These are phyloP conservation scores for Acanthamoeba comandoni DNA, from an alignment of 208 protist genomes.

Conservation along the genomic window DNA sequence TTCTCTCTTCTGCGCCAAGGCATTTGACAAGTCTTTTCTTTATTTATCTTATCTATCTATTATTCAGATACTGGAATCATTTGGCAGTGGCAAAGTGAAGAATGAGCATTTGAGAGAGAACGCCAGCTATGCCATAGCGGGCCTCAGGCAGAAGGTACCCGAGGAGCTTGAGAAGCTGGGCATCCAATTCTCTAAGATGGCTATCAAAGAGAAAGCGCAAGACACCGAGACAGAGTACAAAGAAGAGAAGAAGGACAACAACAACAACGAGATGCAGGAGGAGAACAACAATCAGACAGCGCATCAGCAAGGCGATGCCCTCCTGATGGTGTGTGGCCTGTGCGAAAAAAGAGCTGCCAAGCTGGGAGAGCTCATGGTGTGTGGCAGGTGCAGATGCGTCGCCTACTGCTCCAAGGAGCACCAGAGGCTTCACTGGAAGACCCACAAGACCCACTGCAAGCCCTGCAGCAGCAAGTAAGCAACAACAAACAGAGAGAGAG, in stretches of 20 bases:
- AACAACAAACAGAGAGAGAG: too few relatives aligned
- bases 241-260: too few relatives aligned
- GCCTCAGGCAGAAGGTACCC: slow-evolving; percentile 55
- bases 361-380: slow-evolving; percentile 3
- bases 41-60: background rate
- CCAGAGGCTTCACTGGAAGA: slow-evolving; percentile 59
- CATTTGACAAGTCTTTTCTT: background rate
- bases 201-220: background rate
- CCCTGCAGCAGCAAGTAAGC: background rate
- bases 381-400: slow-evolving; percentile 20
- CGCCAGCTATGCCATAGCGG: slow-evolving; percentile 69
- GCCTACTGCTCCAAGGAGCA: slow-evolving; percentile 54
- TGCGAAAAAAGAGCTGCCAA: background rate
- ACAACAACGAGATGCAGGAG: too few relatives aligned
- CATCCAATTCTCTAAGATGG: slow-evolving; percentile 24
- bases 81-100: slow-evolving; percentile 39
- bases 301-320: too few relatives aligned
- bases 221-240: too few relatives aligned
- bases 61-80: slow-evolving; percentile 5
- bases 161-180: slow-evolving; percentile 62
- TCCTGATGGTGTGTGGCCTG: too few relatives aligned
- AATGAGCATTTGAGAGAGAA: slow-evolving; percentile 58
- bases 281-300: too few relatives aligned
- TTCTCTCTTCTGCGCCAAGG: background rate
- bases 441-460: slow-evolving; percentile 38